Conservation (phyloP, 2,329 filamentous ascomycete genomes). For the Eurotiales sp. region DNA sequence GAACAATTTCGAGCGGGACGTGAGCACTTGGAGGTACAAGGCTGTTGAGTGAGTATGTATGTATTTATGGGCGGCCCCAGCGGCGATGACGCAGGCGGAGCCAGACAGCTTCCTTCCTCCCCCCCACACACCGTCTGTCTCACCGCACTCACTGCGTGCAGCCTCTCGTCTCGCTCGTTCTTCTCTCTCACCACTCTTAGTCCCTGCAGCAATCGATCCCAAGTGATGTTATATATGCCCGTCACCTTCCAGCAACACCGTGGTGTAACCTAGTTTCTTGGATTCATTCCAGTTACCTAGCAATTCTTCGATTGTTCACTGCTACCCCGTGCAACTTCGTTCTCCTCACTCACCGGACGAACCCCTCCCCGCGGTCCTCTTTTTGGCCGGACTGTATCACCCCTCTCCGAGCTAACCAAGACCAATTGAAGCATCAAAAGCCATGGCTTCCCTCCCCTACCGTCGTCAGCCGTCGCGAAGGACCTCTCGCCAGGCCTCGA, state of each 20-base stretch:
- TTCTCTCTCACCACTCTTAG: neutral
- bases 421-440: neutral
- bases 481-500: conserved; percentile 35
- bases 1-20: no score
- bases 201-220: no score
- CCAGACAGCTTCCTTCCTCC: no score
- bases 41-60: no score
- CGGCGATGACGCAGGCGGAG: neutral
- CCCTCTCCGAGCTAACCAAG: no score
- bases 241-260: conserved; percentile 12
- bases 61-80: no score
- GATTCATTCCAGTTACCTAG: neutral
- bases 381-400: no score
- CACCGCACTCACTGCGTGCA: no score
- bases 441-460: conserved; percentile 32
- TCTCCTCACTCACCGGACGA: no score
- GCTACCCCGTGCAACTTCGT: neutral
- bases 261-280: conserved; percentile 12
- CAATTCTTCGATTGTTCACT: neutral
- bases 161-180: neutral
- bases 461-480: conserved; percentile 30
- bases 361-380: no score
- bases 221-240: conserved; percentile 5
- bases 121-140: neutral
- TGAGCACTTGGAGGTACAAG: no score